A percentile compares a stretch with the other conserved stretches of the same genome.
Evolutionary conservation across 176 grass and related monocot genomes (phyloP).

Genomic region (Juncus inflexus): DNA sequence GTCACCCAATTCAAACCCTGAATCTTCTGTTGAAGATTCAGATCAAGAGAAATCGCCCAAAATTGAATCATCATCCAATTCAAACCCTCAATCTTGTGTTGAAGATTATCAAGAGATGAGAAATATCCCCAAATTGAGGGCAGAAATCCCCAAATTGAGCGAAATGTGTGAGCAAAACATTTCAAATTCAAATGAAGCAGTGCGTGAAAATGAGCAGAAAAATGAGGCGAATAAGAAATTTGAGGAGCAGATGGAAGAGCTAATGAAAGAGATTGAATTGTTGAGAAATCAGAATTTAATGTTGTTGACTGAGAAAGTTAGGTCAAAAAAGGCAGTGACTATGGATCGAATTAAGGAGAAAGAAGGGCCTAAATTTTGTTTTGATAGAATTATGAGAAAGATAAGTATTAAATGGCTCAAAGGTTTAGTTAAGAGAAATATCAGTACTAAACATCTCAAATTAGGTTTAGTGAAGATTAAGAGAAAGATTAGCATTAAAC

Average conservation of each 20-base stretch:
- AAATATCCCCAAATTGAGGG: conserved; percentile 11
- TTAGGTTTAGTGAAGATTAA: conserved; percentile 14
- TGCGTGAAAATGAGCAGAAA: not conserved
- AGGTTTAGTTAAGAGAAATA: not conserved
- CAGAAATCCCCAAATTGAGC: not conserved
- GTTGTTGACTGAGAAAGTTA: conserved; percentile 18
- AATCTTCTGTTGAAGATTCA: no score
- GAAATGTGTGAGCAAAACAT: conserved; percentile 15
- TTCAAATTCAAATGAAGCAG: conserved; percentile 9
- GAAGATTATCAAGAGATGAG: not conserved
- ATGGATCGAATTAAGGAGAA: not conserved
- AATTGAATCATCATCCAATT: not conserved
- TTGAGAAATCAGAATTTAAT: conserved; percentile 22
- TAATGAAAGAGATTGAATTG: conserved; percentile 24
- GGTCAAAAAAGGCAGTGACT: conserved; percentile 6
- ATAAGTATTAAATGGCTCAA: conserved; percentile 4
- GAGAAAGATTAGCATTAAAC: conserved; percentile 3
- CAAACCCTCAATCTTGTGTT: not conserved
- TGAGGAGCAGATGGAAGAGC: conserved; percentile 9
- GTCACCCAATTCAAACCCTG: no score
- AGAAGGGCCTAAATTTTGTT: conserved; percentile 7
- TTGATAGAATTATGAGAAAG: conserved; percentile 20
- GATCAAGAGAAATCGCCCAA: no score
- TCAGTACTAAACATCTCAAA: conserved; percentile 9
- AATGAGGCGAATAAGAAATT: conserved; percentile 8